phyloP scores from a whole-genome alignment of 805 yeast genomes.

The Saccharomycopsis microspora region DNA sequence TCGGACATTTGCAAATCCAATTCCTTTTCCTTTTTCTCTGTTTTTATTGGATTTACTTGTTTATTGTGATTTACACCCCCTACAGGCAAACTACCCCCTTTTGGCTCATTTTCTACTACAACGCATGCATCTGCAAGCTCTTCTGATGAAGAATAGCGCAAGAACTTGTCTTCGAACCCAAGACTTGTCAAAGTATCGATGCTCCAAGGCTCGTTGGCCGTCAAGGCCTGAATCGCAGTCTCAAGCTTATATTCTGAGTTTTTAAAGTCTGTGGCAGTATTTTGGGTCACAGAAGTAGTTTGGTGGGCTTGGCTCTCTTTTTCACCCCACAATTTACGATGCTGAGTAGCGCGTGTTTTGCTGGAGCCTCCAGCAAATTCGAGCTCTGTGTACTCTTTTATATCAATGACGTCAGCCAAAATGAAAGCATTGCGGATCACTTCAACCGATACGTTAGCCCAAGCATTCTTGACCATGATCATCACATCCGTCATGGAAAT shows the following conservation, averaged over 20 bases:
- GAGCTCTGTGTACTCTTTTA: constrained; percentile 7
- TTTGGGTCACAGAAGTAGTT: constrained; percentile 8
- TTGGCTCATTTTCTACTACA: constrained; percentile 32
- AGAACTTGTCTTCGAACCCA: constrained; percentile 29
- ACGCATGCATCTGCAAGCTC: constrained; percentile 53
- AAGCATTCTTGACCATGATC: constrained; percentile 45
- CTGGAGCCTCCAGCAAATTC: constrained; percentile 1
- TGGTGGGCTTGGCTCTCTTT: neutral
- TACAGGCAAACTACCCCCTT: neutral
- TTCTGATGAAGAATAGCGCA: constrained; percentile 42
- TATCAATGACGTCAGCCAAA: constrained; percentile 14
- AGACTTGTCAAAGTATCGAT: constrained; percentile 41
- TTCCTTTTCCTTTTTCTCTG: neutral
- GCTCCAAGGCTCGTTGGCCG: constrained; percentile 45
- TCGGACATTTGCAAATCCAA: neutral
- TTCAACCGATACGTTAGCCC: constrained; percentile 33
- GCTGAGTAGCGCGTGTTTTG: neutral
- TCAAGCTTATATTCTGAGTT: constrained; percentile 30
- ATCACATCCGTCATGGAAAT: constrained; percentile 45
- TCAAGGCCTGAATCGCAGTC: constrained; percentile 34
- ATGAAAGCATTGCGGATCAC: constrained; percentile 22
- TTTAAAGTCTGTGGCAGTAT: constrained; percentile 15
- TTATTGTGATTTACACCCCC: neutral
- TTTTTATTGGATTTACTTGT: neutral
- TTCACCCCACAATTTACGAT: neutral